Base-by-base conservation (phyloP, 257 asterid species). In the Gardenia jasminoides region DNA sequence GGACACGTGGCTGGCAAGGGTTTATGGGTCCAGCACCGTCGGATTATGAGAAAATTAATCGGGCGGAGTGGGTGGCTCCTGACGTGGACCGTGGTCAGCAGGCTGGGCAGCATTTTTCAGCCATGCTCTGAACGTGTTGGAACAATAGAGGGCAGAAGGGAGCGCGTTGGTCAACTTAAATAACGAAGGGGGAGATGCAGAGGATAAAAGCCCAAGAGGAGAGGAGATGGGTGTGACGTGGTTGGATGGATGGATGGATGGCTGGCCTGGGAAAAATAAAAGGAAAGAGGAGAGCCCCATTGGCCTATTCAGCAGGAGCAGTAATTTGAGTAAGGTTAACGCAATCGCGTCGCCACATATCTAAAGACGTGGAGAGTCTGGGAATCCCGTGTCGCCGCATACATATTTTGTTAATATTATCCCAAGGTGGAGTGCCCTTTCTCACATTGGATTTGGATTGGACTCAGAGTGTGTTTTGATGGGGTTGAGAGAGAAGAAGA, bases 331-430 rank as follows among this genome's bases (percentile, higher is more conserved):
- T 31, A 41, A 17, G 22, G 33, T 26, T 5, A 72, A 12, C 83
- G 58, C 36, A 24, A 62, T n/a, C 78, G 85, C 48, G 84, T 79
- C 76, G 88, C 88, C 88, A 77, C 84, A 82, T 82, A 67, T 26
- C 17, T 65, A 31, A 24, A 0, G 67, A 31, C 41, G 74, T 66
- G 41, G 56, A n/a, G n/a, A n/a, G n/a, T n/a, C n/a, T n/a, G n/a
- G n/a, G n/a, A n/a, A n/a, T n/a, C 19, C 20, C 71, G 71, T 31
- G 70, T 66, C 20, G 70, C 70, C 70, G 70, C 70, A 30, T 66
- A 28, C 12, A n/a, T n/a, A n/a, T n/a, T n/a, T n/a, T n/a, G n/a
- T n/a, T n/a, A n/a, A n/a, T 24, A 3, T 0, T 62, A 62, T 47
- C 52, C 50, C 52, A 2, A 9, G 13, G 2, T 47, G 52, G 52